phyloP scores from a whole-genome alignment of 441 rosid species.

The Manihot esculenta region DNA sequence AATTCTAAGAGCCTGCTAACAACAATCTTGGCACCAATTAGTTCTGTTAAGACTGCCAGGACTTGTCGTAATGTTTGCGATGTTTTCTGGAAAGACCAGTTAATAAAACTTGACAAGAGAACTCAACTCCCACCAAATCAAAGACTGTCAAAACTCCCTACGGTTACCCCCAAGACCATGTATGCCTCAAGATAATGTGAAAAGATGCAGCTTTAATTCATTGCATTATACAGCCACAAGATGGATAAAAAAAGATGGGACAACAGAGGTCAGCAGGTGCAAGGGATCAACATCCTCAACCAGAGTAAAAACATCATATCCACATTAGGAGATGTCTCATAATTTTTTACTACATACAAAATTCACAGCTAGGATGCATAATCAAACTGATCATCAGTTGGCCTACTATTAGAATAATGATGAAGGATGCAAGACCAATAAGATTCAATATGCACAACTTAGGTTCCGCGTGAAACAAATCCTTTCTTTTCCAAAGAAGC shows the following conservation, averaged over 20 bases:
- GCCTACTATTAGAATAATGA: neutral
- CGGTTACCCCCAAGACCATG: neutral
- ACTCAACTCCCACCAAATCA: neutral
- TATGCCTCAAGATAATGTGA: neutral
- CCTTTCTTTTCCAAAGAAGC: neutral
- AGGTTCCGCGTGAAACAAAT: neutral
- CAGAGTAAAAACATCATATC: neutral
- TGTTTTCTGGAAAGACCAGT: neutral
- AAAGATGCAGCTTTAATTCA: conserved; percentile 1
- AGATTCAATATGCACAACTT: neutral
- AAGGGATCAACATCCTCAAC: neutral
- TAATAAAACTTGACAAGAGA: neutral
- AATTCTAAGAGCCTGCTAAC: no score
- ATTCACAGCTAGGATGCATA: neutral
- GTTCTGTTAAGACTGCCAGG: neutral
- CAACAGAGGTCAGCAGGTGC: neutral
- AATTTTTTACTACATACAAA: neutral
- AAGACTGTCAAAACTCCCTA: neutral
- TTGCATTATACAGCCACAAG: neutral
- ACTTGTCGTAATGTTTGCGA: neutral
- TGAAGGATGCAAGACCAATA: neutral
- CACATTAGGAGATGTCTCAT: neutral
- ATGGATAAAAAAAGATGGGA: neutral
- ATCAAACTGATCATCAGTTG: neutral
- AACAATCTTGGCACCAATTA: neutral